Evolutionary conservation across 768 basidiomycete genomes (phyloP).

Genomic region (Calocybe cyanea): DNA sequence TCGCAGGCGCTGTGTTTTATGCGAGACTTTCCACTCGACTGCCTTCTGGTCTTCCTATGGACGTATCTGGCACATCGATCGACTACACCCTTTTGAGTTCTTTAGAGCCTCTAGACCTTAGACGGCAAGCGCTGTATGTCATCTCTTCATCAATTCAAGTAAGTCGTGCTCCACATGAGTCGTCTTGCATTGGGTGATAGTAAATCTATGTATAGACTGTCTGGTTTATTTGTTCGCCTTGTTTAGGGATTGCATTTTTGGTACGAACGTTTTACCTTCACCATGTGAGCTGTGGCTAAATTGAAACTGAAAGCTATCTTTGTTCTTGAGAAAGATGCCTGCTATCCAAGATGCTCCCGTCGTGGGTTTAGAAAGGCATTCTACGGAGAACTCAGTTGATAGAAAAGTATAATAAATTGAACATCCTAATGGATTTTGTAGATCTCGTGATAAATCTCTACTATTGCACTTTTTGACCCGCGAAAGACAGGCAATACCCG

Average conservation of each 20-base stretch:
- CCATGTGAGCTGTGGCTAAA: constrained; percentile 3
- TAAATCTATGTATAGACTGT: constrained; percentile 45
- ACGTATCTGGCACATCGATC: constrained; percentile 42
- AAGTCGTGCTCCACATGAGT: constrained; percentile 14
- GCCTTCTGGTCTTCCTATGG: constrained; percentile 42
- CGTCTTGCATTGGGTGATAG: neutral
- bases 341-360: constrained; percentile 25
- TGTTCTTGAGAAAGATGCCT: constrained; percentile 32
- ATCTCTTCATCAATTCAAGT: constrained; percentile 67
- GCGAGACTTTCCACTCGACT: constrained; percentile 44
- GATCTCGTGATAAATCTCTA: too few relatives aligned
- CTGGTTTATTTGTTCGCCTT: constrained; percentile 72
- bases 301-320: constrained; percentile 31
- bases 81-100: constrained; percentile 49
- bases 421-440: neutral
- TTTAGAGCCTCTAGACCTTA: constrained; percentile 43
- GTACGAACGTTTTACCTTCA: constrained; percentile 30
- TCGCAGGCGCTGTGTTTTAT: constrained; percentile 74
- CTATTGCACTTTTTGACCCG: too few relatives aligned
- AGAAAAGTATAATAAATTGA: constrained; percentile 3
- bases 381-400: constrained; percentile 7
- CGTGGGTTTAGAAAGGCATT: constrained; percentile 1
- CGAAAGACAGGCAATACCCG: too few relatives aligned
- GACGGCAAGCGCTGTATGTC: constrained; percentile 43
- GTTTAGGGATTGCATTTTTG: constrained; percentile 60